Conservation (phyloP, 768 basidiomycete genomes). For the Russula foetens region DNA sequence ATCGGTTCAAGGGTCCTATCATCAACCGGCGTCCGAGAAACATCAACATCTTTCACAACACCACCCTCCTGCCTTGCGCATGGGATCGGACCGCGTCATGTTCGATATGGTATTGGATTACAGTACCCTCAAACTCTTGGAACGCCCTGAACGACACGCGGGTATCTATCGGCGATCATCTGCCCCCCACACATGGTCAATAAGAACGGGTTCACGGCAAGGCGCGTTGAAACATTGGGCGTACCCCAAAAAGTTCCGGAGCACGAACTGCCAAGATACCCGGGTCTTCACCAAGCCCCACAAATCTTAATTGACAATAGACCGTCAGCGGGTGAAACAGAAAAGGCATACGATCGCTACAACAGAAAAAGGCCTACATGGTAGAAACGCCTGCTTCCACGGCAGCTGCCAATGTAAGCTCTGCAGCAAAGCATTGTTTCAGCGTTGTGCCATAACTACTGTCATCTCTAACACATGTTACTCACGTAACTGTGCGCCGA, state of each 20-base stretch:
- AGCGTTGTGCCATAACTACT: slow-evolving; percentile 3
- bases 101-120: neutral
- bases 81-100: neutral
- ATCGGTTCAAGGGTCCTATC: neutral
- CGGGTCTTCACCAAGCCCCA: slow-evolving; percentile 80
- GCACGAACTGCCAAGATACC: slow-evolving; percentile 65
- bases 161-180: slow-evolving; percentile 63
- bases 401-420: slow-evolving; percentile 59
- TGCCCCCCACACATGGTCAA: slow-evolving; percentile 22
- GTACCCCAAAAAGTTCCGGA: slow-evolving; percentile 58
- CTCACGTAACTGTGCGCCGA: slow-evolving; percentile 66
- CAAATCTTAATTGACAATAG: slow-evolving; percentile 44
- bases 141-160: slow-evolving; percentile 60
- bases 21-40: neutral
- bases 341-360: neutral
- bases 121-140: slow-evolving; percentile 24
- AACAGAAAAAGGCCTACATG: slow-evolving; percentile 41
- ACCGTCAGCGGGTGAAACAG: neutral
- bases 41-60: neutral
- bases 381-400: slow-evolving; percentile 86
- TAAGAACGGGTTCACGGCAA: neutral
- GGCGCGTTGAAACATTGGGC: slow-evolving; percentile 18
- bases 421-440: slow-evolving; percentile 28
- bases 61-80: slow-evolving; percentile 6
- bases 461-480: slow-evolving; percentile 13